Percentiles rank a stretch among this genome's conserved stretches.
Evolutionary conservation across 371 early-diverging fungal genomes (phyloP).

Genomic region (Mortierella sp.): DNA sequence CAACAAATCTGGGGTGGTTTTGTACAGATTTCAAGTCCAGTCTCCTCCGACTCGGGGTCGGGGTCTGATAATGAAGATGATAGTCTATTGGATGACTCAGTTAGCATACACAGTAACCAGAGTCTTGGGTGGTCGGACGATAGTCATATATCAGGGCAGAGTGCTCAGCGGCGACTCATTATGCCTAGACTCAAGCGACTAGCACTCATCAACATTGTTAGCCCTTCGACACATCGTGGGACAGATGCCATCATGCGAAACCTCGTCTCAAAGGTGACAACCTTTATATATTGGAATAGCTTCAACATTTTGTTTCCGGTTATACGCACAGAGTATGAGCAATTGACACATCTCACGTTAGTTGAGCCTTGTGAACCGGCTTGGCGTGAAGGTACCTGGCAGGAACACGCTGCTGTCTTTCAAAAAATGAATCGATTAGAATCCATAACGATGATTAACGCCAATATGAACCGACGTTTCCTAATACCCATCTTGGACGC

Average conservation of each 20-base stretch:
- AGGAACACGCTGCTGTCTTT: constrained; percentile 29
- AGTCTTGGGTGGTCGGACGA: constrained; percentile 15
- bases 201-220: constrained; percentile 44
- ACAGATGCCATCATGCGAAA: constrained; percentile 27
- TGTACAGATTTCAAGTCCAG: constrained; percentile 25
- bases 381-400: constrained; percentile 39
- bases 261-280: constrained; percentile 19
- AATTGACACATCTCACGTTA: constrained; percentile 22
- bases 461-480: constrained; percentile 30
- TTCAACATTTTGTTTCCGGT: constrained; percentile 44
- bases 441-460: constrained; percentile 33
- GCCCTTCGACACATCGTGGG: constrained; percentile 33
- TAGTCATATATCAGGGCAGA: constrained; percentile 8
- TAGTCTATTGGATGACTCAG: constrained; percentile 7
- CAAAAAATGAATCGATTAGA: constrained; percentile 19
- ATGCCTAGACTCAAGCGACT: constrained; percentile 26
- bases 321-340: constrained; percentile 11
- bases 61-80: constrained; percentile 13
- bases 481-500: constrained; percentile 36
- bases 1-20: constrained; percentile 34
- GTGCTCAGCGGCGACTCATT: neutral
- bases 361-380: constrained; percentile 39
- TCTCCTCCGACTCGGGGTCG: constrained; percentile 1
- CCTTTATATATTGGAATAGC: constrained; percentile 38
- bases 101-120: constrained; percentile 18